These are phyloP conservation scores for Barnettozyma sp. DNA, from an alignment of 805 yeast genomes.

Conservation along the genomic window DNA sequence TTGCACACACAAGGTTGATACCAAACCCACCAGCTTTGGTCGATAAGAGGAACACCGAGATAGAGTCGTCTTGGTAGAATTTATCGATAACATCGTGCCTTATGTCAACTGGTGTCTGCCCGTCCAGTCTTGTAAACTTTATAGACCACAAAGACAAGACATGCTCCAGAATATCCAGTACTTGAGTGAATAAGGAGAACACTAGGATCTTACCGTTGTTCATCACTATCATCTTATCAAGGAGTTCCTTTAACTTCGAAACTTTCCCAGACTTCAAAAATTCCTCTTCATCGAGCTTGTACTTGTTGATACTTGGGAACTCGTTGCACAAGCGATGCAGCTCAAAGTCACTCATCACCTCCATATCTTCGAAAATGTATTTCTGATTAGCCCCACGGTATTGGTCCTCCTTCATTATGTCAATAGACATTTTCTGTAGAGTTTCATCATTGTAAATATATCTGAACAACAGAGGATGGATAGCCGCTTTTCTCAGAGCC, in stretches of 20 bases:
- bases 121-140: conserved; percentile 82
- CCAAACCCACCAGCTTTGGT: conserved; percentile 99
- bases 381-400: conserved; percentile 66
- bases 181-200: conserved; percentile 89
- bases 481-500: conserved; percentile 85
- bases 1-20: conserved; percentile 92
- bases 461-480: conserved; percentile 87
- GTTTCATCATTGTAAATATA: conserved; percentile 47
- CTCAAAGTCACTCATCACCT: conserved; percentile 89
- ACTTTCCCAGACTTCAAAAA: conserved; percentile 77
- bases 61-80: conserved; percentile 72
- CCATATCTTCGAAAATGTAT: conserved; percentile 89
- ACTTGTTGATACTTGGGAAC: conserved; percentile 62
- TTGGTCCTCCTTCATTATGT: conserved; percentile 73
- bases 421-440: conserved; percentile 62
- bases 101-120: conserved; percentile 87
- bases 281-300: conserved; percentile 44
- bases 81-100: conserved; percentile 89
- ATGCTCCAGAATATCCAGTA: conserved; percentile 78
- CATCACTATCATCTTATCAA: conserved; percentile 50
- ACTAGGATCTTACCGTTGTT: conserved; percentile 63
- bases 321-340: conserved; percentile 64
- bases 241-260: conserved; percentile 43
- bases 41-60: conserved; percentile 81
- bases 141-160: conserved; percentile 58